These are phyloP conservation scores for Naegleria lovaniensis DNA, from an alignment of 208 protist genomes.

Conservation along the genomic window DNA sequence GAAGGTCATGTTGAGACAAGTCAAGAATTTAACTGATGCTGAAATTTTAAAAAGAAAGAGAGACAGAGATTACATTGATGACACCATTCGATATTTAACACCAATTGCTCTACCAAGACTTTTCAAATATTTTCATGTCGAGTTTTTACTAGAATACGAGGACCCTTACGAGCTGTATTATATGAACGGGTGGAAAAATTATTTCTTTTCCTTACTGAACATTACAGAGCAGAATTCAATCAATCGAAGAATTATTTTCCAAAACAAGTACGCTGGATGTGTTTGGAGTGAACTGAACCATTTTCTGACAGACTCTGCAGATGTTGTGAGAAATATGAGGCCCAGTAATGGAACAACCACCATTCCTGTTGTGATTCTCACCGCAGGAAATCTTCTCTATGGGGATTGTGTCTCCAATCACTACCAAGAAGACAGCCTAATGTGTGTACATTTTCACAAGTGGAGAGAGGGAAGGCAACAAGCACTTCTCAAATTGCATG, in stretches of 20 bases:
- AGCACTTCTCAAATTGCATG: neutral
- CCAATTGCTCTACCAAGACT: neutral
- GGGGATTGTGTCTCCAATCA: neutral
- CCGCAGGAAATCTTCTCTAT: neutral
- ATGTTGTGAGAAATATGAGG: neutral
- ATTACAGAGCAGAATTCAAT: neutral
- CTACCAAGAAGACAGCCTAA: neutral
- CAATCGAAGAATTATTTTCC: neutral
- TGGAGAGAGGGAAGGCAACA: neutral
- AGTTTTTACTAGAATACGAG: neutral
- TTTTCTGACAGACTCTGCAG: neutral
- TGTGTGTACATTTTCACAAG: neutral
- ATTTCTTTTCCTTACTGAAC: neutral
- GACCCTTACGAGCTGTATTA: constrained; percentile 9
- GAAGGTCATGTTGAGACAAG: neutral
- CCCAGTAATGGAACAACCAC: neutral
- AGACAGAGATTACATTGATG: neutral
- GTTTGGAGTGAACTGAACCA: neutral
- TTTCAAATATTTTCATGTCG: neutral
- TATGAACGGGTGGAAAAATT: neutral
- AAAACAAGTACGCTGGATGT: neutral
- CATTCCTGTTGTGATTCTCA: neutral
- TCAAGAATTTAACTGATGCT: neutral
- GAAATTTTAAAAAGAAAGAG: neutral
- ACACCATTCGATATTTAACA: neutral